These are phyloP conservation scores for Termitomyces sp. DNA, from an alignment of 768 basidiomycete genomes.

Conservation along the genomic window DNA sequence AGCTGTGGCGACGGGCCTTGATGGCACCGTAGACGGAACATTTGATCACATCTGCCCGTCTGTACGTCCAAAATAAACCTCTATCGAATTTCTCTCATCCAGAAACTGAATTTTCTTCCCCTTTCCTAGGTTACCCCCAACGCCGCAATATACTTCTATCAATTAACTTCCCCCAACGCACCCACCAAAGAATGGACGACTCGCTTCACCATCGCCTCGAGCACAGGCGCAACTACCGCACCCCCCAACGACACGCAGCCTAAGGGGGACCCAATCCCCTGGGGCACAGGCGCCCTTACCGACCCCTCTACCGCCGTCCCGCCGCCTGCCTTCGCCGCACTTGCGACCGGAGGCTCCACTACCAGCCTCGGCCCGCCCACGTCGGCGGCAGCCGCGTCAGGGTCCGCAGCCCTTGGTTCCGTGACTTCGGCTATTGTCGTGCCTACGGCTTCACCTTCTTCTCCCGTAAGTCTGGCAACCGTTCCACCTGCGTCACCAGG, in stretches of 20 bases:
- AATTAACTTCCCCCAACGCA: conserved; percentile 49
- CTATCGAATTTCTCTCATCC: too few species aligned
- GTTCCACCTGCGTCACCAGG: not conserved
- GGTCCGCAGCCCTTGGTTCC: not conserved
- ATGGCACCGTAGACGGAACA: conserved; percentile 51
- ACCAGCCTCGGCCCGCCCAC: not conserved
- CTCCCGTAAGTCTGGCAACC: not conserved
- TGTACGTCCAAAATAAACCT: conserved; percentile 31
- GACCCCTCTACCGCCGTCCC: conserved; percentile 34
- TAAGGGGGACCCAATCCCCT: conserved; percentile 46
- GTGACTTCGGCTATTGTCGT: not conserved
- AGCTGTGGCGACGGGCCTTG: conserved; percentile 60
- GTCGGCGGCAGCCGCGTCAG: not conserved
- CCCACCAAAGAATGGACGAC: conserved; percentile 57
- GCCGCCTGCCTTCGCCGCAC: conserved; percentile 20
- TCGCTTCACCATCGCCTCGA: conserved; percentile 66
- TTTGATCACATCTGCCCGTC: conserved; percentile 62
- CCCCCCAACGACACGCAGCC: conserved; percentile 53
- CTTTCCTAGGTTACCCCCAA: conserved; percentile 49
- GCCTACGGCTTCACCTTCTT: not conserved
- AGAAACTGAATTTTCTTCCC: not conserved
- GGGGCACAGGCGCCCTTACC: conserved; percentile 59
- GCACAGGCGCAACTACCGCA: conserved; percentile 36
- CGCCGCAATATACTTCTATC: conserved; percentile 76
- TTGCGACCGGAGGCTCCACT: too few species aligned